phyloP scores from a whole-genome alignment of 768 basidiomycete species.

The Mycena capillaripes region DNA sequence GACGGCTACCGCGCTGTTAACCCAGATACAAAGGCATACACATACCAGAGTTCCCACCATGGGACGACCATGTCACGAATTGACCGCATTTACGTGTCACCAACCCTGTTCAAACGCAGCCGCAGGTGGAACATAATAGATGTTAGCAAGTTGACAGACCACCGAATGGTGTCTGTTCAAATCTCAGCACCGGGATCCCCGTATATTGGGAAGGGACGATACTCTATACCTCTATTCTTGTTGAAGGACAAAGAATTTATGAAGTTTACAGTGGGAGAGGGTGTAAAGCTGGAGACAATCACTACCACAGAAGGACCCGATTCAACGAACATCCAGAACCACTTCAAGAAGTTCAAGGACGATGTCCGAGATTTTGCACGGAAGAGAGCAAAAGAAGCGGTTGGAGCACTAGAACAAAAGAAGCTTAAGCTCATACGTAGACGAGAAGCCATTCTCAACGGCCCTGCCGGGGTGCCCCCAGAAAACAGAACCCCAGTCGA shows the following conservation, averaged over 20 bases:
- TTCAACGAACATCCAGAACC: neutral
- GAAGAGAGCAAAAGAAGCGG: conserved; percentile 8
- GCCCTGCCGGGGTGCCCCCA: no score
- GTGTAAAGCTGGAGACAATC: neutral
- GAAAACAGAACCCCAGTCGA: no score
- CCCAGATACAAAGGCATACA: conserved; percentile 18
- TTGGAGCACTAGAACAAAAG: conserved; percentile 7
- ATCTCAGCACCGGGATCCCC: conserved; percentile 21
- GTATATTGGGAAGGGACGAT: conserved; percentile 31
- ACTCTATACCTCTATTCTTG: conserved; percentile 24
- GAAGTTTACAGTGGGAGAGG: neutral
- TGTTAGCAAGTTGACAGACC: conserved; percentile 22
- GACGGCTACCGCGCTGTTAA: conserved; percentile 29
- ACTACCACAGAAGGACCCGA: neutral
- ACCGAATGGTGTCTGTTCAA: conserved; percentile 27
- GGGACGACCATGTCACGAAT: conserved; percentile 11
- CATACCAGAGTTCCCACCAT: conserved; percentile 14
- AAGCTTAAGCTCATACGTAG: no score
- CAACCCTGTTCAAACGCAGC: neutral
- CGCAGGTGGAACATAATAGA: conserved; percentile 20
- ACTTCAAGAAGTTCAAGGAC: conserved; percentile 3
- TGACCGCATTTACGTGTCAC: conserved; percentile 29
- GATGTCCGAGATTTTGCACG: neutral
- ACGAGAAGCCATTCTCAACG: no score
- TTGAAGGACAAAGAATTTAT: conserved; percentile 16